Conservation (phyloP, 148 eudicot species). For the Drosera capensis region DNA sequence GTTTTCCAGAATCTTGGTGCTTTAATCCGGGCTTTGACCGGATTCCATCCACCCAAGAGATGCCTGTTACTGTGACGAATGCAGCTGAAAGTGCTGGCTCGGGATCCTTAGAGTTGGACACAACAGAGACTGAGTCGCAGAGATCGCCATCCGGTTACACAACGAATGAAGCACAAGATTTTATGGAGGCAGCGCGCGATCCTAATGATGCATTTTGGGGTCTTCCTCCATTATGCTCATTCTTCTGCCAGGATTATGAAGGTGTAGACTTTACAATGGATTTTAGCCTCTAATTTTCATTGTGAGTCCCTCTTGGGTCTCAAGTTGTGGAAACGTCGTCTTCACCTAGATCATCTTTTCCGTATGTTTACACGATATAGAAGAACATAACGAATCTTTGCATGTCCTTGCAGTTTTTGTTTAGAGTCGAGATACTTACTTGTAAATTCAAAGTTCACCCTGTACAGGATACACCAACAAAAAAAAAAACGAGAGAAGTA, state of each 20-base stretch:
- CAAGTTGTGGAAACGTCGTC: too few relatives aligned
- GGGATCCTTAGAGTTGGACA: conserved; percentile 23
- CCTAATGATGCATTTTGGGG: conserved; percentile 22
- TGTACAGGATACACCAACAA: too few relatives aligned
- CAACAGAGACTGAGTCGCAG: conserved; percentile 41
- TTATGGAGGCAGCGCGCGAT: conserved; percentile 24
- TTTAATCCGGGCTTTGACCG: conserved; percentile 4
- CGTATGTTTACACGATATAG: too few relatives aligned
- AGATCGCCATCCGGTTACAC: conserved; percentile 46
- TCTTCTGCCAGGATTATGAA: conserved; percentile 23
- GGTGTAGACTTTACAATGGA: too few relatives aligned
- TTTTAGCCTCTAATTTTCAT: too few relatives aligned
- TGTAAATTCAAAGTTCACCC: too few relatives aligned
- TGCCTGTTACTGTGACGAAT: conserved; percentile 6
- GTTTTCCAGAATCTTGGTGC: conserved; percentile 5
- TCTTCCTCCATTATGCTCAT: conserved; percentile 18
- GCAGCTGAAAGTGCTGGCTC: conserved; percentile 9
- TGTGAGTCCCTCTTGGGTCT: too few relatives aligned
- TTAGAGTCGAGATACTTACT: too few relatives aligned
- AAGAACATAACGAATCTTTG: too few relatives aligned
- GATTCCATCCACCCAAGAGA: conserved; percentile 1
- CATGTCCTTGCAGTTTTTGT: too few relatives aligned
- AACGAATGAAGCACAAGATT: conserved; percentile 37
- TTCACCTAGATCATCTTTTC: too few relatives aligned
- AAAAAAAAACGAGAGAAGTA: too few relatives aligned